Base-by-base conservation (phyloP, 345 rosid genomes). In the Noccaea bulbosa region DNA sequence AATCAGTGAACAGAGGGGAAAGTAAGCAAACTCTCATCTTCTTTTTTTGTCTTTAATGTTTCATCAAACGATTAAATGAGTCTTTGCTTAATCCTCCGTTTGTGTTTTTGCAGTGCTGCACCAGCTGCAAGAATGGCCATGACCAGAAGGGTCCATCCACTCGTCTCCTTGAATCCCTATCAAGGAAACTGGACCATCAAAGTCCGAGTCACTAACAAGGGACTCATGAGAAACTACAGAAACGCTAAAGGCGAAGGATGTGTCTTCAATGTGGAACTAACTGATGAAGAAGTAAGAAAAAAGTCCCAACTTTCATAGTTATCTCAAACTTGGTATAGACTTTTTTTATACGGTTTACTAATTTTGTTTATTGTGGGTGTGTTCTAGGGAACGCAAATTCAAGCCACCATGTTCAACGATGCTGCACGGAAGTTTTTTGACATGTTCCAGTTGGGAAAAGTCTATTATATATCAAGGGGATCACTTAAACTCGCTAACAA, bases 111-210 rank as follows among this genome's bases (percentile, higher is more conserved):
- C 79, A 93, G 97, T 71, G 81, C 82, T 88, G 92, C 97, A 27
- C 98, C 98, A 0, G 62, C 84, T 60, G 91, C 91, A 0, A 80
- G 96, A 62, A 80, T 91, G 89, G 77, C 97, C 37, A 91, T 93
- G 94, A 87, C 98, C 3, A 79, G 94, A 51, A 86, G 98, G 62
- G 97, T 93, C 30, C 97, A 91, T 65, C 96, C 97, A 59, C 94
- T 93, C 49, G 87, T 85, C 43, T 91, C 98, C 4, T 78, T 91
- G 87, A 93, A 93, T 54, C 98, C 98, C 9, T 93, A 93, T 69
- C 97, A 93, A 82, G 98, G 96, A 7, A 93, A 71, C 61, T 93
- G 97, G 98, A 93, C 91, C 9, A 93, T 93, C 46, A 93, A 93
- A 75, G 98, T 91, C 30, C 64, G 93, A 8, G 91, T 93, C 16